Evolutionary conservation across 352 stramenopile genomes (phyloP), one percentile per base, ranked within the genome.

Genomic region (Pythium folliculosum): DNA sequence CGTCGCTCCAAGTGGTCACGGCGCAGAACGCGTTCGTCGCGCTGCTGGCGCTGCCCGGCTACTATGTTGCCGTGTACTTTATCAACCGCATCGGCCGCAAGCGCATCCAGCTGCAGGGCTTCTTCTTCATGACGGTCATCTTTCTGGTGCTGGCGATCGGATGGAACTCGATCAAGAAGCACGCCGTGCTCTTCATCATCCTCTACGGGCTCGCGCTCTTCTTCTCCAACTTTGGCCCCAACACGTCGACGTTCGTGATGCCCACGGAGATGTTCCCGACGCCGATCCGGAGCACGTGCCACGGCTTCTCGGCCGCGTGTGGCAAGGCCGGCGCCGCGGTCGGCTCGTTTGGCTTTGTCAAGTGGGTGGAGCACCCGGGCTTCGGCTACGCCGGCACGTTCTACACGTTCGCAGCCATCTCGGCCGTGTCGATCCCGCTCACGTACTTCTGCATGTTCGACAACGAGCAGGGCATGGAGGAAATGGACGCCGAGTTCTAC

Each of bases 191-290:
- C 32, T 89, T 89, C 68, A 72, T 89, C 52, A 47, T 86, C 22
- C 66, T 89, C 8, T 88, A 88, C 59, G 72, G 77, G 5, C 57
- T 84, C 0, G 73, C 77, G 22, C 75, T 88, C 19, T 85, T 86
- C 58, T 64, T 64, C 47, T 56, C 47, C 45, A 64, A 64, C 58
- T 64, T 64, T 56, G 58, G 58, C 10, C 84, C 84, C 38, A 86
- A 88, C 55, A 86, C 66, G 37, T 89, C 90, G 63, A 96, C 85
- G 12, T 96, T 94, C 73, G 75, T 95, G 19, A 86, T 92, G 69
- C 82, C 86, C 3, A 82, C 84, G 0, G 86, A 92, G 66, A 78
- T 64, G 58, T 64, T 48, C 47, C 58, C 58, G 58, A 64, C 58
- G 30, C 45, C 58, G 25, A 57, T 64, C 84, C 71, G 84, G n/a